Evolutionary conservation across 2,329 filamentous ascomycete species (phyloP).

Genomic region (Rhinocladiella mackenziei): DNA sequence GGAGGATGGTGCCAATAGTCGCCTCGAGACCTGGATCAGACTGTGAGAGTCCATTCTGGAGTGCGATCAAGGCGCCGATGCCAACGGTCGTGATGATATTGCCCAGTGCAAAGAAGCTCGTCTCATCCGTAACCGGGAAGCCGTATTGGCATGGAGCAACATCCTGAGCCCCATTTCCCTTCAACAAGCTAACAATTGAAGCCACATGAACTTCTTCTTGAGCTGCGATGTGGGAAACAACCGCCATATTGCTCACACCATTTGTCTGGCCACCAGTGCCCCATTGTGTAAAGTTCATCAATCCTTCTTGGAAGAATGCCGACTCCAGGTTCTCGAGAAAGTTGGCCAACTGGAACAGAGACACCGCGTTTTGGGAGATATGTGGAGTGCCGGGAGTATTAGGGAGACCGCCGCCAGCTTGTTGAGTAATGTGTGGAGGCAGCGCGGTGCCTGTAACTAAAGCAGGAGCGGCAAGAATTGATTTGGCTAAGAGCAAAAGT

Average conservation of each 20-base stretch:
- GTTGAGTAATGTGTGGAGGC: conserved; percentile 17
- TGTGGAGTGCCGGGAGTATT: conserved; percentile 9
- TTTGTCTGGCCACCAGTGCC: conserved; percentile 31
- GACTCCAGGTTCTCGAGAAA: conserved; percentile 35
- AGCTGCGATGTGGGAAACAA: conserved; percentile 31
- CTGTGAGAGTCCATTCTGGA: conserved; percentile 26
- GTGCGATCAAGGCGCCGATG: conserved; percentile 32
- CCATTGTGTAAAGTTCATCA: conserved; percentile 30
- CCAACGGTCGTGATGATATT: conserved; percentile 34
- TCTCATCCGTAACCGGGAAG: conserved; percentile 29
- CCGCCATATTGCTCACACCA: conserved; percentile 31
- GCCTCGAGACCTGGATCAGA: conserved; percentile 28
- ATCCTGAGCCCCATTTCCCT: conserved; percentile 27
- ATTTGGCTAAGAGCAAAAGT: conserved; percentile 13
- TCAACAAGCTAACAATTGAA: conserved; percentile 29
- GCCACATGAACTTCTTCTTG: conserved; percentile 30
- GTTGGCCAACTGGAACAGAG: conserved; percentile 30
- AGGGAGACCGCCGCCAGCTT: conserved; percentile 17
- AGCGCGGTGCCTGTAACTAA: conserved; percentile 17
- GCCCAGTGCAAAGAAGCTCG: conserved; percentile 32
- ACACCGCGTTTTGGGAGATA: conserved; percentile 11
- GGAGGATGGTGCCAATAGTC: conserved; percentile 30
- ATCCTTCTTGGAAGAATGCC: conserved; percentile 31
- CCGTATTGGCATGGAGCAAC: conserved; percentile 32
- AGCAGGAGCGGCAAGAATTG: conserved; percentile 10